Conservation (phyloP, 495 filamentous ascomycete genomes). For the Penicillium pulvis region DNA sequence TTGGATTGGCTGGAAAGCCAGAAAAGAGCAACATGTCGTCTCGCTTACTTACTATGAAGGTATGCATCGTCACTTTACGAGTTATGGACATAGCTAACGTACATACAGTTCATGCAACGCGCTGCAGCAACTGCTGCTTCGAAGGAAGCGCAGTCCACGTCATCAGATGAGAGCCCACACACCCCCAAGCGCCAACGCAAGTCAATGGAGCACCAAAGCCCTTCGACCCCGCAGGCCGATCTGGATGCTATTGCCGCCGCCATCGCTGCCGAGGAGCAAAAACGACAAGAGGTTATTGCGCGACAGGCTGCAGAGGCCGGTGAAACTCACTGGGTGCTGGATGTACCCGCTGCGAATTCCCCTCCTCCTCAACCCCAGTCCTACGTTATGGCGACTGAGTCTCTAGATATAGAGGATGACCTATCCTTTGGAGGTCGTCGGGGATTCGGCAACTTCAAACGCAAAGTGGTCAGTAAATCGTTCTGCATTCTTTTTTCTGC, state of each 20-base stretch:
- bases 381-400: constrained; percentile 38
- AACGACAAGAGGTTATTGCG: constrained; percentile 69
- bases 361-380: constrained; percentile 27
- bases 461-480: constrained; percentile 29
- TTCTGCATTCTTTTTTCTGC: not conserved
- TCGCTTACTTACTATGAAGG: constrained; percentile 90
- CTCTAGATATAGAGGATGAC: constrained; percentile 40
- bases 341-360: constrained; percentile 22
- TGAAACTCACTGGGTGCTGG: constrained; percentile 86
- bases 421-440: constrained; percentile 36
- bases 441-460: constrained; percentile 43
- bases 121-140: constrained; percentile 62
- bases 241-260: constrained; percentile 68
- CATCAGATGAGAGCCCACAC: constrained; percentile 32
- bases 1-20: constrained; percentile 39
- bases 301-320: constrained; percentile 72
- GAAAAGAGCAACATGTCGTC: constrained; percentile 79
- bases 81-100: constrained; percentile 11
- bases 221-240: constrained; percentile 39
- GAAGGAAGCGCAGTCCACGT: constrained; percentile 42
- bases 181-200: constrained; percentile 48
- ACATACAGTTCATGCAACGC: constrained; percentile 86
- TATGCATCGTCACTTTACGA: constrained; percentile 22
- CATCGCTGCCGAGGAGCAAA: constrained; percentile 72
- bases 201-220: constrained; percentile 36